Percentiles rank a stretch among this genome's conserved stretches.
Conservation (phyloP, 768 basidiomycete species). For the Lactarius sp. region DNA sequence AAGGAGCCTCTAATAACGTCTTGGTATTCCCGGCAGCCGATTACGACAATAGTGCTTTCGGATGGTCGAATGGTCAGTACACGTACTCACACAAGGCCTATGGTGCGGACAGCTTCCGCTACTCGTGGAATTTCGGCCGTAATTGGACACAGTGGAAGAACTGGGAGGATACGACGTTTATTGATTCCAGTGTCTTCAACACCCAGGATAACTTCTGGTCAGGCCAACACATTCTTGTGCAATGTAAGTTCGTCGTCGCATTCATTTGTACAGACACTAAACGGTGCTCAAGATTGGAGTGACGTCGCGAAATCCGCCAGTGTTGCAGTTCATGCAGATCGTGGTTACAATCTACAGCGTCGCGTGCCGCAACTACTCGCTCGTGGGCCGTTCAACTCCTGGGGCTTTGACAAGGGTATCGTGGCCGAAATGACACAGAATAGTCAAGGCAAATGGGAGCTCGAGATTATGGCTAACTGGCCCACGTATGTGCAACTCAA, state of each 20-base stretch:
- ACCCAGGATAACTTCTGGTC: conserved; percentile 56
- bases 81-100: conserved; percentile 76
- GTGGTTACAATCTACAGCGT: conserved; percentile 53
- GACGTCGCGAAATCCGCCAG: conserved; percentile 53
- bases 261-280: conserved; percentile 2
- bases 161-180: conserved; percentile 70
- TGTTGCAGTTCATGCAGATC: conserved; percentile 74
- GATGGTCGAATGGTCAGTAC: conserved; percentile 57
- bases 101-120: conserved; percentile 85
- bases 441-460: conserved; percentile 67
- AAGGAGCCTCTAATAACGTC: conserved; percentile 67
- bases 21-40: conserved; percentile 86
- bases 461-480: conserved; percentile 88
- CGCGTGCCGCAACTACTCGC: conserved; percentile 84
- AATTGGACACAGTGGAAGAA: conserved; percentile 77
- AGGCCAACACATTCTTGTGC: conserved; percentile 82
- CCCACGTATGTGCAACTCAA: conserved; percentile 88
- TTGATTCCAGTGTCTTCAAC: conserved; percentile 55
- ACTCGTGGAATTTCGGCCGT: conserved; percentile 80
- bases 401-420: conserved; percentile 88
- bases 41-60: conserved; percentile 61
- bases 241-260: conserved; percentile 52
- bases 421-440: conserved; percentile 61
- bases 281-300: conserved; percentile 63
- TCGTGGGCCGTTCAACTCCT: conserved; percentile 85